phyloP scores from a whole-genome alignment of 2,329 filamentous ascomycete genomes.

The Diaporthe ilicicola region DNA sequence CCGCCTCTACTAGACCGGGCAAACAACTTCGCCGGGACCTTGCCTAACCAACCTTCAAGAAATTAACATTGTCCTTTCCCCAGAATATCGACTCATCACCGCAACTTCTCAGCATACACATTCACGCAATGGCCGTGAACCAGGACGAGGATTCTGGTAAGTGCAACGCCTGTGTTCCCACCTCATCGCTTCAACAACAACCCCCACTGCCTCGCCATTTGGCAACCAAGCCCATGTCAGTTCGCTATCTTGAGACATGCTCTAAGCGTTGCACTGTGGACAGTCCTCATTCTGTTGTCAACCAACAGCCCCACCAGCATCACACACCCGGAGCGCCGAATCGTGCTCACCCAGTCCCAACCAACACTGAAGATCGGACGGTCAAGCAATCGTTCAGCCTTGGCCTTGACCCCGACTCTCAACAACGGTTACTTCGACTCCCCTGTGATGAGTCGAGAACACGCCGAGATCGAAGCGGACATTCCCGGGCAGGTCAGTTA shows the following conservation, averaged over 20 bases:
- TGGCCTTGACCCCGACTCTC: slow-evolving; percentile 42
- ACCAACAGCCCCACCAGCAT: slow-evolving; percentile 21
- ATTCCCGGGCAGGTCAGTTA: slow-evolving; percentile 52
- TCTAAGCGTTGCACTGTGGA: slow-evolving; percentile 35
- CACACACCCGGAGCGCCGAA: slow-evolving; percentile 33
- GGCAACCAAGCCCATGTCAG: neutral
- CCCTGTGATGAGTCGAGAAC: slow-evolving; percentile 75
- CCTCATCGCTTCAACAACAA: neutral
- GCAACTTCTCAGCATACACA: neutral
- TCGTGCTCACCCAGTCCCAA: slow-evolving; percentile 43
- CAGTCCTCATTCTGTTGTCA: slow-evolving; percentile 35
- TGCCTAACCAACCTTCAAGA: neutral
- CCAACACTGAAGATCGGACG: slow-evolving; percentile 50
- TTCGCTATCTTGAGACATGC: neutral
- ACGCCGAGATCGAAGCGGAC: slow-evolving; percentile 64
- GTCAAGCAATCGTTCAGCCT: slow-evolving; percentile 50
- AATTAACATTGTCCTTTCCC: neutral
- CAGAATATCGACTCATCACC: neutral
- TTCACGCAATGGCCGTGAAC: slow-evolving; percentile 7
- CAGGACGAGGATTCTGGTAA: slow-evolving; percentile 21
- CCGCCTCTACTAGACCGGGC: neutral
- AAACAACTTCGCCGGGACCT: slow-evolving; percentile 5
- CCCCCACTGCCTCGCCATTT: neutral
- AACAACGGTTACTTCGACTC: slow-evolving; percentile 74
- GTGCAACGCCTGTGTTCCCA: neutral